These are phyloP conservation scores for Gentiana dahurica DNA, from an alignment of 257 asterid species.

Conservation along the genomic window DNA sequence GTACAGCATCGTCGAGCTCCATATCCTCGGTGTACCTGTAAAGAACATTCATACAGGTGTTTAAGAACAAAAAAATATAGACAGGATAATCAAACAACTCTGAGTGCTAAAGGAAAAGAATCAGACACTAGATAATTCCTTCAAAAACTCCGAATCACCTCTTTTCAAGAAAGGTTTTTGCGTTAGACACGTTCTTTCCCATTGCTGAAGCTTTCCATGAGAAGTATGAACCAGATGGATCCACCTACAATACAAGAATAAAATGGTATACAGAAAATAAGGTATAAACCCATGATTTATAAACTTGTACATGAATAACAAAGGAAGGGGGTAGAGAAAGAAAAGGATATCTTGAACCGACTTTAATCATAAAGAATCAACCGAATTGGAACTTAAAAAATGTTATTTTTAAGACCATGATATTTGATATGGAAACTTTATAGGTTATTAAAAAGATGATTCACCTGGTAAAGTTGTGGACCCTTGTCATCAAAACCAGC, in stretches of 20 bases:
- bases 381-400: too few relatives aligned
- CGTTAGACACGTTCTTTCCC: slow-evolving; percentile 99
- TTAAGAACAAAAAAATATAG: not conserved
- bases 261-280: not conserved
- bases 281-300: too few relatives aligned
- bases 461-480: slow-evolving; percentile 91
- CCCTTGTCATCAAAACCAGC: slow-evolving; percentile 99
- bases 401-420: too few relatives aligned
- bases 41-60: slow-evolving; percentile 1
- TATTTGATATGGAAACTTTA: too few relatives aligned
- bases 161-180: slow-evolving; percentile 95
- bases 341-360: not conserved
- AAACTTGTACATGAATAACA: too few relatives aligned
- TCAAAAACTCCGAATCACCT: slow-evolving; percentile 34
- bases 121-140: not conserved
- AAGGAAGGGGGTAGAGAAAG: not conserved
- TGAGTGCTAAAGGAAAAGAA: too few relatives aligned
- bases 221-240: slow-evolving; percentile 98
- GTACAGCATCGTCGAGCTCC: slow-evolving; percentile 99
- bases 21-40: slow-evolving; percentile 92
- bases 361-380: too few relatives aligned
- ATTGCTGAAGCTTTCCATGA: slow-evolving; percentile 99
- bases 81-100: too few relatives aligned
- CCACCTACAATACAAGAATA: slow-evolving; percentile 40
- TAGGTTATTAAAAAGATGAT: not conserved